These are phyloP conservation scores for Pythium aphanidermatum DNA, from an alignment of 352 stramenopile species.

Conservation along the genomic window DNA sequence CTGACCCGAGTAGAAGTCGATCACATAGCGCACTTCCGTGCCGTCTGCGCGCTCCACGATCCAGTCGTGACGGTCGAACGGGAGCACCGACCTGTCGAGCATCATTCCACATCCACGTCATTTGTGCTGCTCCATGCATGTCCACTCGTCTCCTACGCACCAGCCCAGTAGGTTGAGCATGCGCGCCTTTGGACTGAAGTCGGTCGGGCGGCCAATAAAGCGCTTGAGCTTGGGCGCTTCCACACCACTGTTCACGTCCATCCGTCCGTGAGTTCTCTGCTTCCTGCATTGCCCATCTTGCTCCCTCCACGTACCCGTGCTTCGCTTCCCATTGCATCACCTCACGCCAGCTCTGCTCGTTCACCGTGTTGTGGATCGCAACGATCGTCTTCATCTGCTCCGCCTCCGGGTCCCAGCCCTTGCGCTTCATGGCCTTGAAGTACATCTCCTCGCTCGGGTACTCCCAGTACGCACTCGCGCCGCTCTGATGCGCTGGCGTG, in stretches of 20 bases:
- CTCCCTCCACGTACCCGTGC: background rate
- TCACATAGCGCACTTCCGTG: conserved; percentile 95
- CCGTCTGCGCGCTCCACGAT: conserved; percentile 88
- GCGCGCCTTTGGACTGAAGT: conserved; percentile 93
- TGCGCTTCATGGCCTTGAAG: conserved; percentile 96
- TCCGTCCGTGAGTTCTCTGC: conserved; percentile 60
- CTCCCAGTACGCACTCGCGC: conserved; percentile 82
- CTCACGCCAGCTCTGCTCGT: conserved; percentile 94
- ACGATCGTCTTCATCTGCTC: conserved; percentile 95
- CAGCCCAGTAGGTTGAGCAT: conserved; percentile 82
- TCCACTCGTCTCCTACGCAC: no score
- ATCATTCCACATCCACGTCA: no score
- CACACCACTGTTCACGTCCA: conserved; percentile 16
- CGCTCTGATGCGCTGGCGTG: conserved; percentile 57
- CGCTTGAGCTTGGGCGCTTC: conserved; percentile 88
- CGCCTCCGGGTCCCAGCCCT: conserved; percentile 89
- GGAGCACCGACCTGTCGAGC: conserved; percentile 74
- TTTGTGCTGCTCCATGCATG: no score
- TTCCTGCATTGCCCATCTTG: background rate
- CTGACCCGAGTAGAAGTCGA: conserved; percentile 99
- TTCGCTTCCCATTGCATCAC: conserved; percentile 90
- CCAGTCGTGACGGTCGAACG: conserved; percentile 99
- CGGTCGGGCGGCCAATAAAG: conserved; percentile 94
- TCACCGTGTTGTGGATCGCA: conserved; percentile 97
- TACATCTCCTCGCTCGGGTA: conserved; percentile 98